Percentiles rank a stretch among this genome's conserved stretches.
Conservation (phyloP, 768 basidiomycete species). For the Favolaschia claudopus region DNA sequence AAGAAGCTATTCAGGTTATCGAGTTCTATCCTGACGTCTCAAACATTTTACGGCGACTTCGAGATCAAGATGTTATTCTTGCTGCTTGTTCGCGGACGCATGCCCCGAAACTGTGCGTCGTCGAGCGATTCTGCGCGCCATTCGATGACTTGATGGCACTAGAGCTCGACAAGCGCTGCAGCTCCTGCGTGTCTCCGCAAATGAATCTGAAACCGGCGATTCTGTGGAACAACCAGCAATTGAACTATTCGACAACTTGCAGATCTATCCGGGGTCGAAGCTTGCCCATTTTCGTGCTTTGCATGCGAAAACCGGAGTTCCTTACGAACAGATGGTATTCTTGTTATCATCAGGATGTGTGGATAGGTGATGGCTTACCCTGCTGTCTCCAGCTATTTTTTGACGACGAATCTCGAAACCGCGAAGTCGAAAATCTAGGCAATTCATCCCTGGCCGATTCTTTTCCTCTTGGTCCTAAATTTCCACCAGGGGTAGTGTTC, state of each 20-base stretch:
- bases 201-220: conserved; percentile 31
- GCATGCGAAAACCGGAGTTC: conserved; percentile 76
- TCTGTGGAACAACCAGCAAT: conserved; percentile 52
- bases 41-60: conserved; percentile 68
- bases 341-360: not conserved
- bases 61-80: conserved; percentile 55
- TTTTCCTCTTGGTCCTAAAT: not conserved
- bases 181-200: conserved; percentile 61
- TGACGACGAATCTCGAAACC: conserved; percentile 73
- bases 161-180: conserved; percentile 83
- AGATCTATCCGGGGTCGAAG: conserved; percentile 87
- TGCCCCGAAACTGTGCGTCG: conserved; percentile 70
- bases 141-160: not conserved
- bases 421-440: conserved; percentile 68
- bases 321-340: conserved; percentile 81
- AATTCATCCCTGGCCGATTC: not conserved
- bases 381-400: conserved; percentile 60
- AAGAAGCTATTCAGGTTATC: too few species aligned
- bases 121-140: not conserved
- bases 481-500: conserved; percentile 77
- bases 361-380: not conserved
- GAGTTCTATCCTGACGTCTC: conserved; percentile 83
- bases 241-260: conserved; percentile 71
- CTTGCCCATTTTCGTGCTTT: conserved; percentile 80
- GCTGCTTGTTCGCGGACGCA: conserved; percentile 80